phyloP scores from a whole-genome alignment of 2,329 filamentous ascomycete genomes.

The Penicillium sclerotigenum region DNA sequence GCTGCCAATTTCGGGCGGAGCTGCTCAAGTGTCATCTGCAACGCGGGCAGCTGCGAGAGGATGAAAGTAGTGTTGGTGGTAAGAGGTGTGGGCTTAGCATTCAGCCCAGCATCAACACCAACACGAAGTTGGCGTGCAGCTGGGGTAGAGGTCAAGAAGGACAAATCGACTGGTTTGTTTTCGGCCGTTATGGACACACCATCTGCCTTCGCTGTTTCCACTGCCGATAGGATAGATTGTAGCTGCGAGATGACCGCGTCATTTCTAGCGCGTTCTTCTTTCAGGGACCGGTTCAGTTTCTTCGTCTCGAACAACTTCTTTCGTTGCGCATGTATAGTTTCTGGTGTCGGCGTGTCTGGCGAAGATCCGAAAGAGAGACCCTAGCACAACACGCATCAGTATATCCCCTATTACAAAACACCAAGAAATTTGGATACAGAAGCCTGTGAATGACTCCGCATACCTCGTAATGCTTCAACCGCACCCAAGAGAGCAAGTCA shows the following conservation, averaged over 20 bases:
- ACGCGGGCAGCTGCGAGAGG: conserved; percentile 74
- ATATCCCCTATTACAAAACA: neutral
- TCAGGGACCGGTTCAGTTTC: conserved; percentile 67
- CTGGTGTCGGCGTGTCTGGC: conserved; percentile 55
- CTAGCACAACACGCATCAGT: conserved; percentile 21
- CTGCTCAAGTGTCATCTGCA: conserved; percentile 66
- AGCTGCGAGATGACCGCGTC: conserved; percentile 66
- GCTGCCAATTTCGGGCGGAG: conserved; percentile 63
- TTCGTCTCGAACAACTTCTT: conserved; percentile 74
- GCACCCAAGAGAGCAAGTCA: conserved; percentile 72
- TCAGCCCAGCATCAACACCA: conserved; percentile 37
- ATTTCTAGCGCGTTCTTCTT: conserved; percentile 69
- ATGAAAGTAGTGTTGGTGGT: conserved; percentile 63
- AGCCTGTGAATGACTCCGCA: conserved; percentile 1
- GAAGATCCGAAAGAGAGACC: conserved; percentile 36
- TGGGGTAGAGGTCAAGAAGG: conserved; percentile 55
- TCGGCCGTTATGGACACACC: conserved; percentile 14
- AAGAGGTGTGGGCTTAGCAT: conserved; percentile 36
- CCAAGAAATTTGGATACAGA: neutral
- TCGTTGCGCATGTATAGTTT: conserved; percentile 68
- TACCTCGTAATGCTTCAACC: conserved; percentile 80
- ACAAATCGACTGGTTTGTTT: conserved; percentile 42
- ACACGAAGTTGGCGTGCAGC: conserved; percentile 49
- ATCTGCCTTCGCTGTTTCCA: conserved; percentile 20
- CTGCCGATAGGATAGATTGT: conserved; percentile 52